Evolutionary conservation across 345 rosid species (phyloP), one percentile per base, ranked within the genome.

Genomic region (Gossypioides kirkii): DNA sequence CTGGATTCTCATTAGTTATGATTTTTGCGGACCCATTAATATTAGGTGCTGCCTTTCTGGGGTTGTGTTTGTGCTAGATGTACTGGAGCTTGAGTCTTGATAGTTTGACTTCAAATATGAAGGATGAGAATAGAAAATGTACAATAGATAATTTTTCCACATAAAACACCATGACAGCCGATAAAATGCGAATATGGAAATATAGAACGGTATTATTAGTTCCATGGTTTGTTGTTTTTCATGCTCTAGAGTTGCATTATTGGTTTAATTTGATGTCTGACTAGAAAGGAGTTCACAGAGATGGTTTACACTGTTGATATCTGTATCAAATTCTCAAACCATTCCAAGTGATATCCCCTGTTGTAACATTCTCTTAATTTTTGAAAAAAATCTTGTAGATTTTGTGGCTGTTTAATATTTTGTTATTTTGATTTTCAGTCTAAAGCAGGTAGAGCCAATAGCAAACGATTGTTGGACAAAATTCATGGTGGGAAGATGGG

Each of bases 401-500:
- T 46, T 23, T 46, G 41, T 46, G n/a, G 52, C 41, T 49, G 4
- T 11, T 66, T 66, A 23, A 46, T 22, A 23, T 46, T 4, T 8
- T 66, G 38, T 66, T 46, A 11, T 45, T 66, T 66, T 22, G 18
- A 45, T 66, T 23, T 25, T 66, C 70, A 66, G 55, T 66, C 70
- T 46, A 66, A 23, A 17, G 20, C 55, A 45, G 55, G 13, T 45
- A 46, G 41, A 66, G 32, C 41, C 70, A 46, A 66, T 66, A 23
- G 20, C 70, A 46, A 43, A 13, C n/a, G 53, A 6, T 65, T 84
- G 79, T 17, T 62, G 17, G 86, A 83, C 76, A 89, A 84, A 83
- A 63, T 92, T 74, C 80, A 79, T 75, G 69, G 81, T 70, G 87
- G 84, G 81, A 86, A 79, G 79, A 70, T 83, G 73, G 84, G 87